These are phyloP conservation scores for Plasmodium coatneyi DNA, from an alignment of 169 alveolate genomes.

Conservation along the genomic window DNA sequence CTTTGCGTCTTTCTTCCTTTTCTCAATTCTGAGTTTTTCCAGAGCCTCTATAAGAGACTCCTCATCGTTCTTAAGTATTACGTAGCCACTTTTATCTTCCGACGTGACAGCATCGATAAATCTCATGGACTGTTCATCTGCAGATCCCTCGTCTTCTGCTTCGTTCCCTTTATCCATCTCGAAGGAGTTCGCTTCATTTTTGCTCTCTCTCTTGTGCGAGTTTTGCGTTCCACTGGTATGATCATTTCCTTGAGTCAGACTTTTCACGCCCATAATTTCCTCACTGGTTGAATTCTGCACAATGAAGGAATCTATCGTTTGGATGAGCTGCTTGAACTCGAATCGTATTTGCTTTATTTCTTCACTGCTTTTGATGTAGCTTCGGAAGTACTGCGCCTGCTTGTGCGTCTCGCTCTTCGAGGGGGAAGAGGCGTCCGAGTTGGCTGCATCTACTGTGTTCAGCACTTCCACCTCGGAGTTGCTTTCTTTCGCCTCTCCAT, in stretches of 20 bases:
- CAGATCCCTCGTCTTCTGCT: background rate
- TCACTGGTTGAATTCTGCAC: constrained; percentile 12
- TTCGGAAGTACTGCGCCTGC: background rate
- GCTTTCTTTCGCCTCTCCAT: background rate
- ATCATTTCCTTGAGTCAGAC: background rate
- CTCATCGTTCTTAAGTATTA: constrained; percentile 58
- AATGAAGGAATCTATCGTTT: constrained; percentile 37
- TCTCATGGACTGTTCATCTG: constrained; percentile 3
- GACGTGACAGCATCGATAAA: constrained; percentile 2
- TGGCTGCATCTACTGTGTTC: background rate
- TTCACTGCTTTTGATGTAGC: constrained; percentile 31
- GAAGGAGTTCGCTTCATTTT: background rate
- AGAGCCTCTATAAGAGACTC: constrained; percentile 59
- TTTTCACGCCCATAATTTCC: background rate
- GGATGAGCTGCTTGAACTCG: constrained; percentile 23
- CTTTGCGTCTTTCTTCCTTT: background rate
- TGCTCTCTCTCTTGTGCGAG: background rate
- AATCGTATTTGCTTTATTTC: constrained; percentile 16
- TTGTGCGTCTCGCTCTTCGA: background rate
- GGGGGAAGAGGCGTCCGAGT: background rate
- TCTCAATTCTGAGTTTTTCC: constrained; percentile 52
- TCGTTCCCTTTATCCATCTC: background rate
- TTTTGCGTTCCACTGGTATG: background rate
- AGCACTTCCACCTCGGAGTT: background rate
- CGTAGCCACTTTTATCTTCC: constrained; percentile 20